Percentiles rank a stretch among this genome's conserved stretches.
Evolutionary conservation across 257 asterid species (phyloP).

Genomic region (Osmanthus fragrans): DNA sequence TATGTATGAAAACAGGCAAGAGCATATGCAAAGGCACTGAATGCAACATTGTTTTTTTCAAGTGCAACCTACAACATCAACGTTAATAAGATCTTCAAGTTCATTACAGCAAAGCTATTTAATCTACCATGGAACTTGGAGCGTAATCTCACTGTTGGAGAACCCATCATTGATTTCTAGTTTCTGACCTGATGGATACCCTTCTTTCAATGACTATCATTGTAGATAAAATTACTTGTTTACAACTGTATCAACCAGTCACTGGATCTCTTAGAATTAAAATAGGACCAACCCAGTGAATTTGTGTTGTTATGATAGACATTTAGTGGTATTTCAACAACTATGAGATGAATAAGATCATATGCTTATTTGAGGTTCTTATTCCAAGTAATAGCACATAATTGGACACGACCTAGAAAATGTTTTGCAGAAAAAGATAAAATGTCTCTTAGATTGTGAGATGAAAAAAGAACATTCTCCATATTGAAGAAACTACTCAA

Average conservation of each 20-base stretch:
- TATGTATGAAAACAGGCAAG: constrained; percentile 56
- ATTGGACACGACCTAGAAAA: background rate
- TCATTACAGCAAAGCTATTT: constrained; percentile 77
- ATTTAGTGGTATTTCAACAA: background rate
- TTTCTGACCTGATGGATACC: background rate
- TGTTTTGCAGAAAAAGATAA: background rate
- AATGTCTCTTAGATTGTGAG: background rate
- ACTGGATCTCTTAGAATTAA: constrained; percentile 27
- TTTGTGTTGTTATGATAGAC: constrained; percentile 35
- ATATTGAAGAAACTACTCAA: background rate
- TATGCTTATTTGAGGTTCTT: background rate
- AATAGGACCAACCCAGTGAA: constrained; percentile 26
- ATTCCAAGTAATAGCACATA: background rate
- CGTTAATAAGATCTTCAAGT: constrained; percentile 87
- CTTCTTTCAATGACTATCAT: background rate
- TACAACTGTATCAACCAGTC: constrained; percentile 37
- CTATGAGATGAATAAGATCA: background rate
- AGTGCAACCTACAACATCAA: constrained; percentile 88
- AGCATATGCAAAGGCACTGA: constrained; percentile 70
- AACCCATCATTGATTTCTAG: constrained; percentile 87
- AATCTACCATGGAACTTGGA: constrained; percentile 76
- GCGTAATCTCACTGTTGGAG: constrained; percentile 82
- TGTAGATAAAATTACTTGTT: constrained; percentile 16
- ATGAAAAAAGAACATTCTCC: background rate
- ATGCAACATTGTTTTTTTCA: constrained; percentile 81